These are phyloP conservation scores for Plenodomus tracheiphilus DNA, from an alignment of 2,329 filamentous ascomycete species.

Conservation along the genomic window DNA sequence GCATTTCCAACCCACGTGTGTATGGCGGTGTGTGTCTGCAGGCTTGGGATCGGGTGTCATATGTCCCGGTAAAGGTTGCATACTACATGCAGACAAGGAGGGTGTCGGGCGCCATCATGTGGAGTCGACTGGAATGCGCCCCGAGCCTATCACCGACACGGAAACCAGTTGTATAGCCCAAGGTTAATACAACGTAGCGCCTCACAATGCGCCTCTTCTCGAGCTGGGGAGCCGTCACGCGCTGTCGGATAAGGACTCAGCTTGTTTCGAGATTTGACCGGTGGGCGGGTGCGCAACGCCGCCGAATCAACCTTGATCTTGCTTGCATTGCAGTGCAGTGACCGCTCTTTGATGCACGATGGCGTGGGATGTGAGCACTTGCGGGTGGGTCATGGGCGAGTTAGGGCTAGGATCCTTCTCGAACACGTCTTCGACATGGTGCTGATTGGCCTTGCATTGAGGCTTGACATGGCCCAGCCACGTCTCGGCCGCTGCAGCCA, in stretches of 20 bases:
- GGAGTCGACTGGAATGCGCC: neutral
- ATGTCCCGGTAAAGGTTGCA: neutral
- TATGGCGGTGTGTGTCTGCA: neutral
- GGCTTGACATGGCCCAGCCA: constrained; percentile 3
- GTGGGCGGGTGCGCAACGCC: neutral
- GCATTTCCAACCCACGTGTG: neutral
- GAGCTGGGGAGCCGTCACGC: neutral
- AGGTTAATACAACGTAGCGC: neutral
- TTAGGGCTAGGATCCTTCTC: neutral
- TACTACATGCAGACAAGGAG: neutral
- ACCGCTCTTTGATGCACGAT: neutral
- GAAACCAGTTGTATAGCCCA: neutral
- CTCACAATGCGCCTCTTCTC: neutral
- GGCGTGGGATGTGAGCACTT: neutral
- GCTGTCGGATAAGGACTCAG: neutral
- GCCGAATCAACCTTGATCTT: neutral
- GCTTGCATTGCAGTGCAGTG: neutral
- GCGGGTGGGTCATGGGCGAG: neutral
- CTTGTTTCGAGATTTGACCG: neutral
- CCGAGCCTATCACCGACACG: neutral
- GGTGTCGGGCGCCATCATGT: neutral
- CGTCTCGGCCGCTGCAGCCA: neutral
- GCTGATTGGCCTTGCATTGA: neutral
- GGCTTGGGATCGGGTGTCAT: neutral
- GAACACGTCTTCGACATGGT: neutral